Percentiles rank a stretch among this genome's conserved stretches.
phyloP scores from a whole-genome alignment of 179 eudicot genomes.

The Nepenthes alata region DNA sequence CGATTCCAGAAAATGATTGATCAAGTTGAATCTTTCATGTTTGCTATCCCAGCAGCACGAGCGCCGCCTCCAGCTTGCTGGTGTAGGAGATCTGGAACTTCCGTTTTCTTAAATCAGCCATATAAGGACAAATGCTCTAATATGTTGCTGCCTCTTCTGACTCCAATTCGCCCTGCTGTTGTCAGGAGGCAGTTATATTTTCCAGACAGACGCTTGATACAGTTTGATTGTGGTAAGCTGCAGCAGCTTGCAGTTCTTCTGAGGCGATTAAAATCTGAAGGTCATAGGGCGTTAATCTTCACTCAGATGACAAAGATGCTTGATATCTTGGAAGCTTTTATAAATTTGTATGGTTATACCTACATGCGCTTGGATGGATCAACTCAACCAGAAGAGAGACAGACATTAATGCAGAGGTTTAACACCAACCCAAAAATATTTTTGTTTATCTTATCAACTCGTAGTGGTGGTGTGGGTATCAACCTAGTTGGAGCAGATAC shows the following conservation, averaged over 20 bases:
- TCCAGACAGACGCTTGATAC: slow-evolving; percentile 94
- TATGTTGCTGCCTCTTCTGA: slow-evolving; percentile 58
- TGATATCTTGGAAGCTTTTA: slow-evolving; percentile 91
- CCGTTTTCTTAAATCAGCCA: slow-evolving; percentile 45
- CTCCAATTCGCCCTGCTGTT: slow-evolving; percentile 87
- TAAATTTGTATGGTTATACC: slow-evolving; percentile 89
- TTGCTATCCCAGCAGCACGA: slow-evolving; percentile 98
- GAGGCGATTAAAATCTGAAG: slow-evolving; percentile 80
- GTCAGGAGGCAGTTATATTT: slow-evolving; percentile 94
- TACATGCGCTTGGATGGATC: slow-evolving; percentile 99
- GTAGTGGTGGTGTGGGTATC: slow-evolving; percentile 98
- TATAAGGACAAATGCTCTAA: slow-evolving; percentile 55
- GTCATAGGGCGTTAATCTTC: slow-evolving; percentile 89
- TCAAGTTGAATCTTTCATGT: slow-evolving; percentile 93
- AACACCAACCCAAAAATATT: slow-evolving; percentile 92
- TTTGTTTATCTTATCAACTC: slow-evolving; percentile 94
- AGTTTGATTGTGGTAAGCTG: slow-evolving; percentile 98
- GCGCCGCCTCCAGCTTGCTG: slow-evolving; percentile 80
- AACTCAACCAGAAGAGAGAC: slow-evolving; percentile 98
- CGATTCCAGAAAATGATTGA: slow-evolving; percentile 62
- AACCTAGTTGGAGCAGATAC: slow-evolving; percentile 98
- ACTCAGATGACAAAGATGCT: slow-evolving; percentile 99
- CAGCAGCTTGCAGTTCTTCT: slow-evolving; percentile 86
- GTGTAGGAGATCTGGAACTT: slow-evolving; percentile 59
- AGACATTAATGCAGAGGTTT: slow-evolving; percentile 96